Evolutionary conservation across 2,329 filamentous ascomycete genomes (phyloP).

Genomic region (Acarospora socialis): DNA sequence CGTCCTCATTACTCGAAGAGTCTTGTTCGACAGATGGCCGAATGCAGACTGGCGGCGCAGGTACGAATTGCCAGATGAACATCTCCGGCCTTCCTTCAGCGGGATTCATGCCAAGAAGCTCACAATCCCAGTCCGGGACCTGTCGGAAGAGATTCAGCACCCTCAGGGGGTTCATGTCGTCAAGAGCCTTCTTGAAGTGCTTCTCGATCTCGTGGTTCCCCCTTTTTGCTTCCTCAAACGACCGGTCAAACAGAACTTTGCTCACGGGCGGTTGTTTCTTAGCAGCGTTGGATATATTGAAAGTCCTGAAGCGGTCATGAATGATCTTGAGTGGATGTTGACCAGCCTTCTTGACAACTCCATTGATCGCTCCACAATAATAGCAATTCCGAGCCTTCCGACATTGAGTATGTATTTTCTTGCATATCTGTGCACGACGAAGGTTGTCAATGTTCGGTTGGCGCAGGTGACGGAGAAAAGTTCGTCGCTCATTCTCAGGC

Average conservation of each 20-base stretch:
- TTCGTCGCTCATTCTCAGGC: constrained; percentile 61
- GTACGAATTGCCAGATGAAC: constrained; percentile 94
- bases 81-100: constrained; percentile 82
- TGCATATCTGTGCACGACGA: constrained; percentile 66
- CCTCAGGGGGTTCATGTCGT: constrained; percentile 80
- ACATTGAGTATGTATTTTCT: constrained; percentile 79
- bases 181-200: constrained; percentile 79
- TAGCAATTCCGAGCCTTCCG: constrained; percentile 73
- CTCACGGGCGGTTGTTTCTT: constrained; percentile 71
- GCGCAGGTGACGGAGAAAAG: constrained; percentile 66
- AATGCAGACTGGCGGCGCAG: constrained; percentile 86
- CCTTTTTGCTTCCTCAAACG: constrained; percentile 66
- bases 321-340: constrained; percentile 73
- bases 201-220: constrained; percentile 75
- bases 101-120: constrained; percentile 78
- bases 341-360: constrained; percentile 79
- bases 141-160: constrained; percentile 85
- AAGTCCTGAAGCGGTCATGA: constrained; percentile 83
- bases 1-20: constrained; percentile 85
- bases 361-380: constrained; percentile 70
- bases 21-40: constrained; percentile 89
- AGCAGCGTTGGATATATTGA: constrained; percentile 73
- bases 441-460: constrained; percentile 76
- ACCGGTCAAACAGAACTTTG: constrained; percentile 74
- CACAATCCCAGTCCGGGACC: constrained; percentile 73